Conservation (phyloP, 75 land plant species). For the Azolla pinnata region DNA sequence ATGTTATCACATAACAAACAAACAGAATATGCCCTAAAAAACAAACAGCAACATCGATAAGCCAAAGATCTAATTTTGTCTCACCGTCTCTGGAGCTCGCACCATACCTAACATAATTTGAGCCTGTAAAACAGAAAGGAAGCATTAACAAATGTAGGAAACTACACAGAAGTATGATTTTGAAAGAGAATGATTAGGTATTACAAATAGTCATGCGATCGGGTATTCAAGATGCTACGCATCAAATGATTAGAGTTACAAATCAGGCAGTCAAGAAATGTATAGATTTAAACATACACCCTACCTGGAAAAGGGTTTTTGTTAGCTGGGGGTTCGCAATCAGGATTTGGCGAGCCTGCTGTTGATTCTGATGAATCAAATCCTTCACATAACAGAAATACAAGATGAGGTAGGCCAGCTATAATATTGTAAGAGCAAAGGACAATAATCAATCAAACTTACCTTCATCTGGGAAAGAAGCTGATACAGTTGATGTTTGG, state of each 20-base stretch:
- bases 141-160: background rate
- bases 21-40: too few species aligned
- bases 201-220: background rate
- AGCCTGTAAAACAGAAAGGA: slow-evolving; percentile 41
- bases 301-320: slow-evolving; percentile 82
- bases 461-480: slow-evolving; percentile 95
- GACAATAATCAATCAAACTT: background rate
- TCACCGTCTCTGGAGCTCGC: slow-evolving; percentile 67
- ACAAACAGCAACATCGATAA: slow-evolving; percentile 2
- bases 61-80: background rate
- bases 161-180: background rate
- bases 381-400: slow-evolving; percentile 26
- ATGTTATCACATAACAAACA: too few species aligned
- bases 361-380: slow-evolving; percentile 80
- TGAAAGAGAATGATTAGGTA: background rate
- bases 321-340: slow-evolving; percentile 72
- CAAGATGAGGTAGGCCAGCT: background rate
- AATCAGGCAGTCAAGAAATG: background rate
- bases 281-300: background rate
- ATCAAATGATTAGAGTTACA: background rate
- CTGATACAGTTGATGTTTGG: slow-evolving; percentile 75
- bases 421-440: background rate
- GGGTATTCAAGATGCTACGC: background rate
- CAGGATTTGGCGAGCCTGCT: slow-evolving; percentile 79
- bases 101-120: slow-evolving; percentile 99